These are phyloP conservation scores for Puccinellia tenuiflora DNA, from an alignment of 176 grass and related monocot species.

Conservation along the genomic window DNA sequence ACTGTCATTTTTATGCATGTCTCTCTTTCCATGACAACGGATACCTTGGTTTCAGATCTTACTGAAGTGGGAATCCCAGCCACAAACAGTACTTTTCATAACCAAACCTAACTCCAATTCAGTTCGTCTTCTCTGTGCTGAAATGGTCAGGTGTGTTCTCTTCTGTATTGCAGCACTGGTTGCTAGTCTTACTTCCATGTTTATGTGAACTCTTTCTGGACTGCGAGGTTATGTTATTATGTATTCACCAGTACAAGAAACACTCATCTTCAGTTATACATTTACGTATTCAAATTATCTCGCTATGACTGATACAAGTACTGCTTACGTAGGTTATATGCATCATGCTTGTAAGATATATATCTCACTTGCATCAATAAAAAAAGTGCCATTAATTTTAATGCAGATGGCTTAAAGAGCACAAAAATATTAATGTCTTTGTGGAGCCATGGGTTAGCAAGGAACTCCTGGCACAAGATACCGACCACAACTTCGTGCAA, in stretches of 20 bases:
- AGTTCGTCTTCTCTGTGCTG: conserved; percentile 65
- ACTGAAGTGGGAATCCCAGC: conserved; percentile 89
- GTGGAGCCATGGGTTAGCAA: conserved; percentile 81
- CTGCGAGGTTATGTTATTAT: neutral
- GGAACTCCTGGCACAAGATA: conserved; percentile 61
- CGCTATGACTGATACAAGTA: neutral
- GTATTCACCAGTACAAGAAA: neutral
- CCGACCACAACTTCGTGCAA: conserved; percentile 59
- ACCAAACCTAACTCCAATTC: conserved; percentile 90
- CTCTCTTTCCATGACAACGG: conserved; percentile 22
- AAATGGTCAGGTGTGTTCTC: conserved; percentile 87
- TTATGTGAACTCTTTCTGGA: conserved; percentile 8
- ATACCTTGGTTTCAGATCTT: conserved; percentile 71
- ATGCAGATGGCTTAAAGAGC: conserved; percentile 83
- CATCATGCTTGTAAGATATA: neutral
- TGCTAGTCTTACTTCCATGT: neutral
- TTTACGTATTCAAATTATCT: neutral
- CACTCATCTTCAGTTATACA: neutral
- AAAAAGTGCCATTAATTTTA: conserved; percentile 11
- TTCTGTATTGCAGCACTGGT: conserved; percentile 8
- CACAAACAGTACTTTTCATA: conserved; percentile 87
- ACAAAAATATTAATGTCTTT: conserved; percentile 78
- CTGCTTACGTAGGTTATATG: neutral
- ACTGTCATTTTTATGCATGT: neutral
- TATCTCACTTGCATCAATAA: neutral